Percentiles rank a stretch among this genome's conserved stretches.
These are phyloP conservation scores for Neurospora hispaniola DNA, from an alignment of 495 filamentous ascomycete species.

Conservation along the genomic window DNA sequence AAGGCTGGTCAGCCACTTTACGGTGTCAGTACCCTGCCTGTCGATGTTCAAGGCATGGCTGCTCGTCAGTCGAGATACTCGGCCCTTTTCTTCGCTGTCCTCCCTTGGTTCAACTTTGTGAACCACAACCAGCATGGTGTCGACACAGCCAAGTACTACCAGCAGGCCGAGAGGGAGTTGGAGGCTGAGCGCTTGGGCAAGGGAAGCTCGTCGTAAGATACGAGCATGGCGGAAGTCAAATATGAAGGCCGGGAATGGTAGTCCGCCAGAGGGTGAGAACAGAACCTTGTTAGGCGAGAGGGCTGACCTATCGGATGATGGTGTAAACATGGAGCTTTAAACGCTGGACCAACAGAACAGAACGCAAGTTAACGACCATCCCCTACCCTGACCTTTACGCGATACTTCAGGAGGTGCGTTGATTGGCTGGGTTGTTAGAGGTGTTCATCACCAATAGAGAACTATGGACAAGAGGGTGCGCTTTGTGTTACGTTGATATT, in stretches of 20 bases:
- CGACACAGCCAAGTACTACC: slow-evolving; percentile 97
- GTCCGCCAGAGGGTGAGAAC: not conserved
- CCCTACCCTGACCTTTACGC: not conserved
- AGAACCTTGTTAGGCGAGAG: not conserved
- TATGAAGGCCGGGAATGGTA: not conserved
- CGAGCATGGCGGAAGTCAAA: not conserved
- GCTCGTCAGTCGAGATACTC: slow-evolving; percentile 86
- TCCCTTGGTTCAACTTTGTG: slow-evolving; percentile 97
- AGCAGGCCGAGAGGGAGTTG: slow-evolving; percentile 86
- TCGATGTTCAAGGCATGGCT: slow-evolving; percentile 90
- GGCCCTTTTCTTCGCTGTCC: slow-evolving; percentile 63
- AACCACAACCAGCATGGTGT: slow-evolving; percentile 97
- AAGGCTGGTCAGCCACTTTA: slow-evolving; percentile 89
- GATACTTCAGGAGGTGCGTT: not conserved
- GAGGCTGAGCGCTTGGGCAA: slow-evolving; percentile 54
- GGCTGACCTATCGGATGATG: slow-evolving; percentile 11
- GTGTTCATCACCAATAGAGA: not conserved
- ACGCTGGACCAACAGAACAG: slow-evolving; percentile 4
- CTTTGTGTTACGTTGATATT: not conserved
- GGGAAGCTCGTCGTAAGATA: slow-evolving; percentile 4
- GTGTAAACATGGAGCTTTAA: slow-evolving; percentile 22
- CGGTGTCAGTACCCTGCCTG: slow-evolving; percentile 61
- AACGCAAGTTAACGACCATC: not conserved
- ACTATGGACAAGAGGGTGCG: not conserved
- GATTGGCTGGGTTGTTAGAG: not conserved